A percentile compares a stretch with the other conserved stretches of the same genome.
These are phyloP conservation scores for Dictyostelium discoideum DNA, from an alignment of 78 protist genomes.

Conservation along the genomic window dicty_2.7 NC_007091.3:2100001-2100500, in stretches of 20 bases:
- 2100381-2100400: not conserved
- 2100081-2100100: not conserved
- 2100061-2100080: not conserved
- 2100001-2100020: conserved; percentile 15
- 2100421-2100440: not conserved
- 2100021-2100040: not conserved
- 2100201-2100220: not conserved
- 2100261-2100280: not conserved
- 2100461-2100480: not conserved
- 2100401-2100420: not conserved
- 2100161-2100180: not conserved
- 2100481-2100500: no score
- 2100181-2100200: not conserved
- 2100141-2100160: not conserved
- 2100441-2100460: not conserved
- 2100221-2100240: not conserved
- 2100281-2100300: not conserved
- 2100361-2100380: not conserved
- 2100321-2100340: not conserved
- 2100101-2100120: not conserved
- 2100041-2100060: not conserved
- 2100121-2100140: not conserved
- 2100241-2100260: not conserved
- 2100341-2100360: not conserved
- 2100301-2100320: conserved; percentile 6